Base-by-base conservation (phyloP, 2,329 filamentous ascomycete species). In the Cytospora leucostoma region DNA sequence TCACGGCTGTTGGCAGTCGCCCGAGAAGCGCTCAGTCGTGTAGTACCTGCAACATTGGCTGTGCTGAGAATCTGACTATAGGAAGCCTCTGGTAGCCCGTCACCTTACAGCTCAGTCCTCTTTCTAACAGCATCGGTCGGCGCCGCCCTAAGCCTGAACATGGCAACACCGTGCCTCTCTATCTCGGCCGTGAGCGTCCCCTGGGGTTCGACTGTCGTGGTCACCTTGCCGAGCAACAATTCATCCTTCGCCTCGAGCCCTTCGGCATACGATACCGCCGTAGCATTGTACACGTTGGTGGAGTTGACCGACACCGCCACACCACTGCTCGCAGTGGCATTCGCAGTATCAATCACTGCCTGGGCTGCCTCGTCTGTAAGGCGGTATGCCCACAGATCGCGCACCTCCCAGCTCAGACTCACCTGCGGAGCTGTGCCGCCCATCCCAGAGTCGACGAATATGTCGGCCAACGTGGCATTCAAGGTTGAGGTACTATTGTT, bases 321-420 rank as follows among this genome's bases (percentile, higher is more conserved):
- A 44, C 67, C 61, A 56, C 70, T 70, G 49, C 73, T 74, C 2
- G 71, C 71, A 21, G 70, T 66, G 7, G 72, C 71, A 12, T 72
- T 71, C 3, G 72, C 77, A 0, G 77, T 77, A 57, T 77, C 74
- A 13, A 84, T 74, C 35, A 84, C 75, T 0, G 74, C 71, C 32
- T 70, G 68, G 0, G 82, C 81, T 47, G 78, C 76, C 3, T 71
- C 74, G 53, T 79, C 73, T 21, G 71, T 74, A 81, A 86, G 84
- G n/a, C 83, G 74, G 65, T 80, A 79, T 4, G 77, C 81, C 83
- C 83, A 85, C 1, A 86, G 73, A 69, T 86, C 82, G 55, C 79
- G 80, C 7, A 85, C 73, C 65, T 84, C 81, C 81, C 82, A 86
- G 0, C 71, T 73, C 66, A 77, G 71, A 32, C 73, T 69, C 0